Percentiles rank a stretch among this genome's conserved stretches.
phyloP scores from a whole-genome alignment of 805 yeast genomes.

The Tetrapisispora arboricola region DNA sequence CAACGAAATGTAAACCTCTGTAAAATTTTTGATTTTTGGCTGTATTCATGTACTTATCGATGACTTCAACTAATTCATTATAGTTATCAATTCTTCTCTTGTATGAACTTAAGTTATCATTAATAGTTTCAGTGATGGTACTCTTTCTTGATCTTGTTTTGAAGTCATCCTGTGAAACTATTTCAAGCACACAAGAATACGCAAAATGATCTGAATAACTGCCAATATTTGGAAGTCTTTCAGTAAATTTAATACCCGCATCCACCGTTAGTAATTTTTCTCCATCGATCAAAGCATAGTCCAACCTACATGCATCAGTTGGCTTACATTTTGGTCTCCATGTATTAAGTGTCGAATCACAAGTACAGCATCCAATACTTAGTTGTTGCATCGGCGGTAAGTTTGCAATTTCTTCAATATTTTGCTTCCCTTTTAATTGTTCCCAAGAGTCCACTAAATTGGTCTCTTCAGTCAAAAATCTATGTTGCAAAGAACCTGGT shows the following conservation, averaged over 20 bases:
- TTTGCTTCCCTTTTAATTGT: constrained; percentile 42
- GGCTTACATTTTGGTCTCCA: constrained; percentile 53
- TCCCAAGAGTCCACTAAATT: constrained; percentile 79
- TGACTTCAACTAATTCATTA: constrained; percentile 38
- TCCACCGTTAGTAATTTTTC: constrained; percentile 39
- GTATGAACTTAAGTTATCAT: not conserved
- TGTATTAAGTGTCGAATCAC: constrained; percentile 79
- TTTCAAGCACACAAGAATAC: constrained; percentile 38
- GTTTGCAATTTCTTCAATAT: constrained; percentile 32
- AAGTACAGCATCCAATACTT: constrained; percentile 68
- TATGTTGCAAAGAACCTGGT: constrained; percentile 78
- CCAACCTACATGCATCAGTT: constrained; percentile 77
- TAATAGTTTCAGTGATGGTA: not conserved
- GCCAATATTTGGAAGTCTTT: constrained; percentile 52
- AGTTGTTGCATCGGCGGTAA: constrained; percentile 56
- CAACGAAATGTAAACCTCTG: constrained; percentile 55
- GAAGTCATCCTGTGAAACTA: constrained; percentile 7
- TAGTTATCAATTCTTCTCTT: constrained; percentile 26
- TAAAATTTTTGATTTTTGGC: constrained; percentile 50
- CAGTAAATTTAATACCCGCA: constrained; percentile 72
- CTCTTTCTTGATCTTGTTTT: not conserved
- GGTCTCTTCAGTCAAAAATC: constrained; percentile 59
- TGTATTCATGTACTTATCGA: constrained; percentile 42
- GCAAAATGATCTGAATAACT: constrained; percentile 94
- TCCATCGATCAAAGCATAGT: constrained; percentile 74